These are phyloP conservation scores for Backusella tuberculispora DNA, from an alignment of 192 early-diverging fungal species.

Conservation along the genomic window DNA sequence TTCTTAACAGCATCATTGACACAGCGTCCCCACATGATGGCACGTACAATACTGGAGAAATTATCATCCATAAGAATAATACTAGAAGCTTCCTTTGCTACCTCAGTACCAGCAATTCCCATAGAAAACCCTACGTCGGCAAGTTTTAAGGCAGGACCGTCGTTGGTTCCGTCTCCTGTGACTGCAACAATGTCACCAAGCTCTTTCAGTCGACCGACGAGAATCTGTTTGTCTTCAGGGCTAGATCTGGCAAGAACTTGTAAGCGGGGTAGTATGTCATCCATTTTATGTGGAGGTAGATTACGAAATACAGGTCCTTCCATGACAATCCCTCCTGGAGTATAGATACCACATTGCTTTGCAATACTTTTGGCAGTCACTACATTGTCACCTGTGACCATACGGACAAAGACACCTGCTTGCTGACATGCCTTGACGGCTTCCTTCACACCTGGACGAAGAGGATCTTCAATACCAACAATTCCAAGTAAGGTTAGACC, in stretches of 20 bases:
- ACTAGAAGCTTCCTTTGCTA: conserved; percentile 98
- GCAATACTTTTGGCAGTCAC: conserved; percentile 95
- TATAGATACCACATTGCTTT: conserved; percentile 89
- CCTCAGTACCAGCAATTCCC: conserved; percentile 99
- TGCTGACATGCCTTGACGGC: conserved; percentile 85
- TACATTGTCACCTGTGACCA: conserved; percentile 99
- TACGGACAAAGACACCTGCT: conserved; percentile 95
- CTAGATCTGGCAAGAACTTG: conserved; percentile 96
- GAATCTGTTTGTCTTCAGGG: conserved; percentile 95
- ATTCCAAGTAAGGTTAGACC: conserved; percentile 78
- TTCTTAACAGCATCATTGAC: conserved; percentile 98
- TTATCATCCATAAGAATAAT: conserved; percentile 99
- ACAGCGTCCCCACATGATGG: conserved; percentile 95
- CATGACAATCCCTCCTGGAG: conserved; percentile 87
- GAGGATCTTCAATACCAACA: conserved; percentile 96
- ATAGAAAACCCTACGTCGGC: conserved; percentile 98
- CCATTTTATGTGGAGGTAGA: conserved; percentile 82
- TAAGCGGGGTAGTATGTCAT: conserved; percentile 87
- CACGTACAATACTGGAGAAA: conserved; percentile 95
- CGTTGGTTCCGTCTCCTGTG: conserved; percentile 99
- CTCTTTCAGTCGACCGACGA: conserved; percentile 87
- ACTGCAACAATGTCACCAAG: conserved; percentile 97
- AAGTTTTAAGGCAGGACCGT: conserved; percentile 92
- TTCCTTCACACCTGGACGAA: conserved; percentile 92
- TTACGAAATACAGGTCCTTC: conserved; percentile 94